Base-by-base conservation (phyloP, 2,329 filamentous ascomycete species). In the Aspergillus vadensis region DNA sequence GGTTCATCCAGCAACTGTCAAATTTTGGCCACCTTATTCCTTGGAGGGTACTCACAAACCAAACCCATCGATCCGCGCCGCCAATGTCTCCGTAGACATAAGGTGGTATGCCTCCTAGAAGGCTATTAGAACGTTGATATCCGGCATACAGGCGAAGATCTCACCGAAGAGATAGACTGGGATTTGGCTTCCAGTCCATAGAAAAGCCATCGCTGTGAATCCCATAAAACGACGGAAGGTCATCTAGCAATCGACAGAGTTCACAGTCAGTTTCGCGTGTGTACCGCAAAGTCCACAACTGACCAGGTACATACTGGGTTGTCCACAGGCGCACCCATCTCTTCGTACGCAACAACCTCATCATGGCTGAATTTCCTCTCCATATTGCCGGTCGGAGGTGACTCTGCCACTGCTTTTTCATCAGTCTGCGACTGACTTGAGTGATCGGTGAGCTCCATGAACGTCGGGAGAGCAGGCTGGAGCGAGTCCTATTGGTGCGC, bases 131-230 rank as follows among this genome's bases (percentile, higher is more conserved):
- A 25, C 32, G 32, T 36, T 21, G 39, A 1, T 27, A 51, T 23
- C 15, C 15, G 6, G 15, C 14, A 7, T 9, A 10, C 36, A 36
- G 12, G 4, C 17, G 21, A 6, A 4, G 17, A n/a, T 15, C 41
- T 57, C 70, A 68, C 81, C 81, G 62, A 82, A 82, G 4, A 83
- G 70, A 65, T 83, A 83, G 10, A 87, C 77, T 1, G 85, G 85
- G 50, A 87, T 86, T 65, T 87, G 85, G 57, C 81, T 84, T 30
- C 84, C 84, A 52, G 83, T 85, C 85, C 85, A 87, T 21, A 87
- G 74, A 58, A 88, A 85, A 5, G 83, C 82, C 82, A 86, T 86
- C 60, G 84, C 83, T 14, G 82, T 66, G 50, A 87, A 76, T 56
- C 80, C 81, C 82, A 85, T 83, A 65, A 84, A 79, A 3, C 82